Base-by-base conservation (phyloP, 495 filamentous ascomycete genomes). In the Talaromyces stipitatus region DNA sequence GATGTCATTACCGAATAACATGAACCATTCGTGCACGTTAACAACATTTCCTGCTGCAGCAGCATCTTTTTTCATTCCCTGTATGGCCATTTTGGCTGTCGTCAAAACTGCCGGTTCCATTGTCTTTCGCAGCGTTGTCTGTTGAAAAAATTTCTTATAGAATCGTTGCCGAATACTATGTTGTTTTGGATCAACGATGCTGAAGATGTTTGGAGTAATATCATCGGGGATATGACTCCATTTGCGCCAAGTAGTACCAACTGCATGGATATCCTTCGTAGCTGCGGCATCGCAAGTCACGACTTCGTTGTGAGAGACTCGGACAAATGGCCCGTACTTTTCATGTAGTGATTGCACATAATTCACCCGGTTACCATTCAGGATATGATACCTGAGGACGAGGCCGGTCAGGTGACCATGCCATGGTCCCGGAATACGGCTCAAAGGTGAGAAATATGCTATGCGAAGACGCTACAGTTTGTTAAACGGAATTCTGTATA, bases 291-390 rank as follows among this genome's bases (percentile, higher is more conserved):
- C 32, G 32, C 32, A 36, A n/a, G 32, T 36, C 12, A 36, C 32
- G 32, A 36, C 12, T n/a, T 80, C 75, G 24, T 76, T 72, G n/a
- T 81, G 82, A 5, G 76, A 74, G 50, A 79, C 68, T 18, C 82
- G 74, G 46, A 82, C 67, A 20, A 82, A 60, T 9, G 71, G 62
- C 0, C 76, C 78, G 58, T 80, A 81, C 41, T 72, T 72, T 3
- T 66, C 61, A 41, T 76, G 71, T 54, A 36, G 32, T n/a, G 32
- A 36, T 36, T 36, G 32, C 1, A 36, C 32, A 4, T 36, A 36
- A n/a, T 36, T 36, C 9, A 36, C 32, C 32, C 32, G 12, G 8
- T 36, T 36, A 4, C 32, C 32, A 2, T 36, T 36, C 1, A 36
- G 32, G n/a, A 36, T 36, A n/a, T 36, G 32, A 14, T 14, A 8